These are phyloP conservation scores for Phytophthora tentaculata DNA, from an alignment of 352 stramenopile species.

Conservation along the genomic window DNA sequence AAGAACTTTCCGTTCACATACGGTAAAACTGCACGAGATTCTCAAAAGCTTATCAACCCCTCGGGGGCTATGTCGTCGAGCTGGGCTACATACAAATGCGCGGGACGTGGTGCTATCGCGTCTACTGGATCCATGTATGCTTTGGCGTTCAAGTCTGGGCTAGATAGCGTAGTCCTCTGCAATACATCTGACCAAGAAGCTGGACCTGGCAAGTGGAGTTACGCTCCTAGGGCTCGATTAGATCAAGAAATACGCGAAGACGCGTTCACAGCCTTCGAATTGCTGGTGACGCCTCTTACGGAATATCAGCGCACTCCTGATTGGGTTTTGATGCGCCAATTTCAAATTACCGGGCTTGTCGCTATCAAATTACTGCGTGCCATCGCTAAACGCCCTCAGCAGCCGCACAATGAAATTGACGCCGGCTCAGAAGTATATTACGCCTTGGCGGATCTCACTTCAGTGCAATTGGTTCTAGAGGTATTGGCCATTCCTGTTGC, in stretches of 20 bases:
- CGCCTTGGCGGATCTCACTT: not conserved
- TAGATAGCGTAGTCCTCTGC: conserved; percentile 2
- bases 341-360: not conserved
- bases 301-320: too few relatives aligned
- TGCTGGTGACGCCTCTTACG: not conserved
- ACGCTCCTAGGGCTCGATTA: not conserved
- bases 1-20: conserved; percentile 11
- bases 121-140: not conserved
- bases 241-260: too few relatives aligned
- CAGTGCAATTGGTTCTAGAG: not conserved
- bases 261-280: not conserved
- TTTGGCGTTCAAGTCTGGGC: not conserved
- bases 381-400: not conserved
- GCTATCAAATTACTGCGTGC: not conserved
- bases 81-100: not conserved
- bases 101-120: not conserved
- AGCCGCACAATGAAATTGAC: not conserved
- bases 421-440: not conserved
- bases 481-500: not conserved
- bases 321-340: conserved; percentile 13
- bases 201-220: conserved; percentile 3
- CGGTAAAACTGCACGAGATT: not conserved
- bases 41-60: not conserved
- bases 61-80: not conserved
- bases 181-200: not conserved